Base-by-base conservation (phyloP, 495 filamentous ascomycete genomes). In the Xylaria flabelliformis region DNA sequence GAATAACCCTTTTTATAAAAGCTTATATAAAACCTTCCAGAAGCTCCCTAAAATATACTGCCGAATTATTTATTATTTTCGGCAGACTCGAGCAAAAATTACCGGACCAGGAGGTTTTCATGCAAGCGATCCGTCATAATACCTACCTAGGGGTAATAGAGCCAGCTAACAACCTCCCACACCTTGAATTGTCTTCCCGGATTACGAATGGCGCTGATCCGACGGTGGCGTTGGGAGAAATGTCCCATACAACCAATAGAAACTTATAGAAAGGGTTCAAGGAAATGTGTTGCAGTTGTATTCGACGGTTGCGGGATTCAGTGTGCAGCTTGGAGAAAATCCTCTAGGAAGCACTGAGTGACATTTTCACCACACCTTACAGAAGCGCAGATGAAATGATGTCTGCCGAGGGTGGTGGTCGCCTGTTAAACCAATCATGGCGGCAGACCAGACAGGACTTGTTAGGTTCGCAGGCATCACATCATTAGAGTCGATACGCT, bases 131-230 rank as follows among this genome's bases (percentile, higher is more conserved):
- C 63, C 24, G 13, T 17, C 19, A n/a, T 12, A 39, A 21, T 39
- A 39, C 58, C 32, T 61, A 24, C 58, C 32, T 61, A 24, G 42
- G 44, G 13, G 32, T 32, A 24, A 64, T 13, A 41, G 44, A 24
- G 64, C 44, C 29, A 66, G 64, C 64, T 66, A 19, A 66, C 46
- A 41, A 24, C 15, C 46, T 36, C 24, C 64, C 65, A 67, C 36
- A 67, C 46, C 44, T 67, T 39, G 5, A 9, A 44, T 42, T 12
- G n/a, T 4, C 34, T 56, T 29, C 2, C 64, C 21, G 61, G 36
- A 42, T 64, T 64, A 64, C 61, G 61, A 64, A 64, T 64, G 39
- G 61, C 61, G 39, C 61, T 46, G 39, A 44, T 64, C 39, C 39
- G 61, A 64, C 13, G 34, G 65, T 56, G 50, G 50, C 65, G 34